Percentiles rank a stretch among this genome's conserved stretches.
These are phyloP conservation scores for Ogataea haglerorum DNA, from an alignment of 805 yeast genomes.

Conservation along the genomic window DNA sequence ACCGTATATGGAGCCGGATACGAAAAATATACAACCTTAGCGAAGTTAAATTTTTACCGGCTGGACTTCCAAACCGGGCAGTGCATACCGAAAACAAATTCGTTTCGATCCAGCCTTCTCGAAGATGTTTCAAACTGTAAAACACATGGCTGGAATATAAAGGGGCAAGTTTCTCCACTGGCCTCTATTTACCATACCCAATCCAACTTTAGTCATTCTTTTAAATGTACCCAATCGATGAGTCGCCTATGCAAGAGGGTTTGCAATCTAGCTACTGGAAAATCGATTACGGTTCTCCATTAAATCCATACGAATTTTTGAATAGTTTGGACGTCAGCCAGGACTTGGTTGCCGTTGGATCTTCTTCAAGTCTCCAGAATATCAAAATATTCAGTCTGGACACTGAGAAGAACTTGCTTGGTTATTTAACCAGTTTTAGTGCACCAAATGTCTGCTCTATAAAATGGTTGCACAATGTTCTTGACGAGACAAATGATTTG, in stretches of 20 bases:
- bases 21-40: too few relatives aligned
- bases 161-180: neutral
- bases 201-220: slow-evolving; percentile 11
- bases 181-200: neutral
- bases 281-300: slow-evolving; percentile 18
- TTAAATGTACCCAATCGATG: slow-evolving; percentile 5
- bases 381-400: slow-evolving; percentile 50
- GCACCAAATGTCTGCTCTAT: slow-evolving; percentile 52
- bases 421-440: slow-evolving; percentile 58
- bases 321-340: slow-evolving; percentile 40
- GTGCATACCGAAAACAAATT: slow-evolving; percentile 6
- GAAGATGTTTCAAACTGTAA: slow-evolving; percentile 1
- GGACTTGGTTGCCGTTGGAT: slow-evolving; percentile 48
- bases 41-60: too few relatives aligned
- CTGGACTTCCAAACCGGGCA: slow-evolving; percentile 2
- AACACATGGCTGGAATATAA: neutral
- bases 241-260: slow-evolving; percentile 17
- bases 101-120: slow-evolving; percentile 9
- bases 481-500: slow-evolving; percentile 27
- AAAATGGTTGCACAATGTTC: slow-evolving; percentile 45
- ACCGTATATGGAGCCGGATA: too few relatives aligned
- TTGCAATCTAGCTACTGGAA: slow-evolving; percentile 35
- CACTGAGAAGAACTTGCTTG: slow-evolving; percentile 37
- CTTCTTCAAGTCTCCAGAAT: slow-evolving; percentile 44
- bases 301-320: slow-evolving; percentile 23